Conservation (phyloP, 1,139 yeast genomes). For the Meyerozyma guilliermondii region DNA sequence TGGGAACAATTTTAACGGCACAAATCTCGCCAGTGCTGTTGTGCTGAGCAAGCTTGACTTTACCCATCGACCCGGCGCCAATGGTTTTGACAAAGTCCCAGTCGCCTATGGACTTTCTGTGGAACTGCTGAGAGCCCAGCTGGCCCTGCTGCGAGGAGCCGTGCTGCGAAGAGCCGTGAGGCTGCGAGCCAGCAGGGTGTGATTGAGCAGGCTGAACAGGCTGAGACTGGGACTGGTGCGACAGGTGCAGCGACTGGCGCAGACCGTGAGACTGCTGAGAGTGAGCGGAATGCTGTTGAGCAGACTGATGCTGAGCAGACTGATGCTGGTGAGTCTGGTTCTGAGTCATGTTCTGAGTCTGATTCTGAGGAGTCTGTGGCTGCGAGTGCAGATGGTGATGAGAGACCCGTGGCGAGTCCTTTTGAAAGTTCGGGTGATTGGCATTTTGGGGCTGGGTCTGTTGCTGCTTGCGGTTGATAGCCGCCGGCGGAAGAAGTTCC, state of each 20-base stretch:
- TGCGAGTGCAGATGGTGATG: constrained; percentile 4
- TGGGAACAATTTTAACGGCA: constrained; percentile 78
- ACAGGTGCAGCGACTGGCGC: constrained; percentile 7
- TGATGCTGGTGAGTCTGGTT: constrained; percentile 4
- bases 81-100: constrained; percentile 95
- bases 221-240: constrained; percentile 9
- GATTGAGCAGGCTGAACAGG: constrained; percentile 7
- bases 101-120: constrained; percentile 88
- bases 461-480: constrained; percentile 6
- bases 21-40: constrained; percentile 76
- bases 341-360: background rate
- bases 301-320: background rate
- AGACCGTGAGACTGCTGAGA: background rate
- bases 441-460: background rate
- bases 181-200: too few species aligned
- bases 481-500: constrained; percentile 23
- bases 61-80: constrained; percentile 99
- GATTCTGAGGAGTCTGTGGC: constrained; percentile 6
- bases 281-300: background rate
- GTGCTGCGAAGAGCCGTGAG: too few species aligned
- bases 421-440: too few species aligned
- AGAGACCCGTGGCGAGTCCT: too few species aligned
- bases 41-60: constrained; percentile 90
- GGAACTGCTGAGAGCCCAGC: constrained; percentile 43
- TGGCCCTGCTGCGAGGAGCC: too few species aligned